Evolutionary conservation across 495 filamentous ascomycete species (phyloP).

Genomic region (Podospora comata): DNA sequence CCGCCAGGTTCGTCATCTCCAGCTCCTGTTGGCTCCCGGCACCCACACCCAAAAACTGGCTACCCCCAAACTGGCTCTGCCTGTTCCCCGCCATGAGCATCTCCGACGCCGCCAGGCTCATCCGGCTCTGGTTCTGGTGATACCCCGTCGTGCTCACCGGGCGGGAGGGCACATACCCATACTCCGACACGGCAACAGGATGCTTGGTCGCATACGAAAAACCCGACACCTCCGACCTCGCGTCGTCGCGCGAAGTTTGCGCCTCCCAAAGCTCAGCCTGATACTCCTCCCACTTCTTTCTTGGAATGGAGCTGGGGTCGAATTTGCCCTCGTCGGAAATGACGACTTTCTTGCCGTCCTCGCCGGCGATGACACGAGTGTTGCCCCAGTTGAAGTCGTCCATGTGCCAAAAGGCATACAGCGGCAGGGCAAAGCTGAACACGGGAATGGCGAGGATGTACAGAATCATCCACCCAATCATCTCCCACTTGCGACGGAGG

Average conservation of each 20-base stretch:
- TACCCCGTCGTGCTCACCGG: conserved; percentile 72
- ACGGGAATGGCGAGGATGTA: conserved; percentile 91
- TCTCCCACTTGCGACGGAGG: conserved; percentile 92
- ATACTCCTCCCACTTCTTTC: conserved; percentile 99
- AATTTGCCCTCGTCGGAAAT: conserved; percentile 98
- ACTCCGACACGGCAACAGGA: conserved; percentile 56
- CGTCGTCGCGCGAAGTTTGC: conserved; percentile 75
- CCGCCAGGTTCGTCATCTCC: conserved; percentile 63
- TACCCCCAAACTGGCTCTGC: conserved; percentile 51
- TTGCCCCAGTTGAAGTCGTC: conserved; percentile 99
- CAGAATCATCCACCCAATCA: conserved; percentile 98
- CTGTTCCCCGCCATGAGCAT: conserved; percentile 39
- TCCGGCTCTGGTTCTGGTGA: conserved; percentile 42
- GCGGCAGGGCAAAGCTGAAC: conserved; percentile 83
- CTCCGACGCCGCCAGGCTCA: conserved; percentile 80
- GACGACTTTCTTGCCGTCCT: conserved; percentile 86
- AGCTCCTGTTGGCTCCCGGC: conserved; percentile 53
- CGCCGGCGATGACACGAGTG: conserved; percentile 94
- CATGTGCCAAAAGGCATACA: conserved; percentile 99
- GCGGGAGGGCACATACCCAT: conserved; percentile 56
- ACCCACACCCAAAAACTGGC: conserved; percentile 43
- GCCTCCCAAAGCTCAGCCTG: conserved; percentile 96
- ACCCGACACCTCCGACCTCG: conserved; percentile 82
- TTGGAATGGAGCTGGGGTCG: conserved; percentile 85
- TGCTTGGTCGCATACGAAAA: conserved; percentile 87